Base-by-base conservation (phyloP, 2,329 filamentous ascomycete species). In the Diaporthe eres region DNA sequence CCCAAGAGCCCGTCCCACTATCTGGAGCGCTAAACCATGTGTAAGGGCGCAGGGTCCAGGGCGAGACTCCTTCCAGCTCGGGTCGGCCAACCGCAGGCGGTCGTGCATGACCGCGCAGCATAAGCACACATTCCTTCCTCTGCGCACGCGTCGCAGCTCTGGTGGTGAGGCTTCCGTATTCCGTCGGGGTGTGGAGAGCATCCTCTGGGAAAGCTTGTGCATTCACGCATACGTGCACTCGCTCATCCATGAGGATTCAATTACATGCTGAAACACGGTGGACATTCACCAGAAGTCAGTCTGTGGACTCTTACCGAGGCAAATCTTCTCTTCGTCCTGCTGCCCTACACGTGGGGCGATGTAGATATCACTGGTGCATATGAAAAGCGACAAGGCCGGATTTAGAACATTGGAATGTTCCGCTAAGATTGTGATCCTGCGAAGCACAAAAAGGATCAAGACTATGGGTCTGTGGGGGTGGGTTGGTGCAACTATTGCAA, bases 51-150 rank as follows among this genome's bases (percentile, higher is more conserved):
- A 68, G 47, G 65, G 65, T 47, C 28, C 63, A 37, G 63, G 47
- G 65, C 34, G 65, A 37, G 65, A 19, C 53, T 68, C 65, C 65
- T 68, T 22, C 65, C 4, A 37, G 31, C 34, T 19, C 31, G 15
- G 31, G 8, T 25, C 47, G 47, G 10, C 65, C 65, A 68, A 68
- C 47, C n/a, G 31, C 22, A 53, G 31, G 31, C 47, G 7, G 10
- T 25, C 3, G 47, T 68, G 47, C 47, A 68, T 68, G 65, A 68
- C 65, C 22, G 47, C 47, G 65, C 65, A 53, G 31, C 47, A 51
- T 68, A 37, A 68, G 65, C 65, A 39, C 34, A 3, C 65, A 53
- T 68, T 68, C 63, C 44, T 68, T 51, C 31, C 19, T 5, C 42
- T 10, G 61, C 31, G 13, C 37, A 31, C 60, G 42, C 42, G 57